A percentile compares a stretch with the other conserved stretches of the same genome.
These are phyloP conservation scores for Xylaria sp. DNA, from an alignment of 2,329 filamentous ascomycete species.

Conservation along the genomic window DNA sequence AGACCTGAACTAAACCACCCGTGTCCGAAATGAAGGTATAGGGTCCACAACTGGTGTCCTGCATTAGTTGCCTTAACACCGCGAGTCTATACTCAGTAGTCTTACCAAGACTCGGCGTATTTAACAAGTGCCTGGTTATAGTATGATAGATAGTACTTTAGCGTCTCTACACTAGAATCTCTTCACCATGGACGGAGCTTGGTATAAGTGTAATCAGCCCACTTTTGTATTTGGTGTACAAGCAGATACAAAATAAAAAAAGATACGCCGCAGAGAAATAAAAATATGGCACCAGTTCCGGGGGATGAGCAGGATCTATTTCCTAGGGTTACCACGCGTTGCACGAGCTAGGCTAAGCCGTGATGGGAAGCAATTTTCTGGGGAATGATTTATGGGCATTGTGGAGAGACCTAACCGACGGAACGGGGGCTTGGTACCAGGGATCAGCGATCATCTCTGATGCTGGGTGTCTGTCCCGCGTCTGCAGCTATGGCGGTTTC, in stretches of 20 bases:
- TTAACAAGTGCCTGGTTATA: neutral
- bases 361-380: constrained; percentile 39
- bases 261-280: constrained; percentile 16
- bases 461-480: constrained; percentile 38
- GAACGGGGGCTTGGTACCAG: constrained; percentile 40
- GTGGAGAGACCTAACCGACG: constrained; percentile 31
- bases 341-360: constrained; percentile 31
- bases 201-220: neutral
- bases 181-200: neutral
- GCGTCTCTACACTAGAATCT: neutral
- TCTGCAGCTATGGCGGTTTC: constrained; percentile 42
- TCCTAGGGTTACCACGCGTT: constrained; percentile 21
- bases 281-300: constrained; percentile 28
- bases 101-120: constrained; percentile 11
- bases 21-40: constrained; percentile 37
- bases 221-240: neutral
- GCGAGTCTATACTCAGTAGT: constrained; percentile 3
- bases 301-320: constrained; percentile 28
- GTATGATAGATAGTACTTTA: neutral
- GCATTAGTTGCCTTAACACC: constrained; percentile 25
- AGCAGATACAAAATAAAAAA: neutral
- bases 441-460: constrained; percentile 44
- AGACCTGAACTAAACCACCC: constrained; percentile 20
- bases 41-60: constrained; percentile 32
- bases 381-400: constrained; percentile 35